phyloP scores from a whole-genome alignment of 2,329 filamentous ascomycete genomes.

The Penicillium sp. region DNA sequence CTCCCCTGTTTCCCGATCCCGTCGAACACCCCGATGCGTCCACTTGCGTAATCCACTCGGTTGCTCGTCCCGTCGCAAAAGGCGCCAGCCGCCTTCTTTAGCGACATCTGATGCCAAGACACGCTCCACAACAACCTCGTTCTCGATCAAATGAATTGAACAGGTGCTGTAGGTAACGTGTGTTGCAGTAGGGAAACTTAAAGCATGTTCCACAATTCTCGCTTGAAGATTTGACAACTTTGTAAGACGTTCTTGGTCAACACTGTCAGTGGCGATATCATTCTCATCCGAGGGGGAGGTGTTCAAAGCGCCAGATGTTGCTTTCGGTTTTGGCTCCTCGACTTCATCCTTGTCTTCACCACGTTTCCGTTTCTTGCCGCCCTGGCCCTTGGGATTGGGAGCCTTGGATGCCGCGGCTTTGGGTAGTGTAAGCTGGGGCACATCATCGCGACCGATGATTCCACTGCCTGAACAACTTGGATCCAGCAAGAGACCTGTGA shows the following conservation, averaged over 20 bases:
- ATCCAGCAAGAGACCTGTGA: constrained; percentile 82
- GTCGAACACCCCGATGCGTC: constrained; percentile 63
- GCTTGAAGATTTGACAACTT: constrained; percentile 81
- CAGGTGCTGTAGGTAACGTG: constrained; percentile 93
- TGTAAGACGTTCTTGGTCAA: constrained; percentile 63
- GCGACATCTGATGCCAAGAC: constrained; percentile 70
- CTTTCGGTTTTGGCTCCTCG: constrained; percentile 6
- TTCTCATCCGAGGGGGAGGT: constrained; percentile 39
- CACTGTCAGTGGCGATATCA: constrained; percentile 44
- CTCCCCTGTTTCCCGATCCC: constrained; percentile 32
- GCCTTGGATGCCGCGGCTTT: constrained; percentile 19
- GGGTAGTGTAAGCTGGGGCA: constrained; percentile 67
- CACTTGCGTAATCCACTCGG: constrained; percentile 74
- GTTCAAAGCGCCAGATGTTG: constrained; percentile 1
- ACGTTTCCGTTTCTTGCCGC: constrained; percentile 48
- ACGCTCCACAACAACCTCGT: constrained; percentile 77
- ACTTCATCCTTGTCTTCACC: constrained; percentile 18
- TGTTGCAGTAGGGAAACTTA: constrained; percentile 72
- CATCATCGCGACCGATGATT: constrained; percentile 84
- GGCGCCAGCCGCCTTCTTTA: constrained; percentile 68
- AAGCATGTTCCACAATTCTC: constrained; percentile 77
- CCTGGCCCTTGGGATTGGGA: constrained; percentile 10
- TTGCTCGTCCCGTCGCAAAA: constrained; percentile 72
- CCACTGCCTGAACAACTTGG: constrained; percentile 95
- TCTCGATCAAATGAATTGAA: constrained; percentile 82